Evolutionary conservation across 805 yeast genomes (phyloP).

Genomic region (Suhomyces prunicola): DNA sequence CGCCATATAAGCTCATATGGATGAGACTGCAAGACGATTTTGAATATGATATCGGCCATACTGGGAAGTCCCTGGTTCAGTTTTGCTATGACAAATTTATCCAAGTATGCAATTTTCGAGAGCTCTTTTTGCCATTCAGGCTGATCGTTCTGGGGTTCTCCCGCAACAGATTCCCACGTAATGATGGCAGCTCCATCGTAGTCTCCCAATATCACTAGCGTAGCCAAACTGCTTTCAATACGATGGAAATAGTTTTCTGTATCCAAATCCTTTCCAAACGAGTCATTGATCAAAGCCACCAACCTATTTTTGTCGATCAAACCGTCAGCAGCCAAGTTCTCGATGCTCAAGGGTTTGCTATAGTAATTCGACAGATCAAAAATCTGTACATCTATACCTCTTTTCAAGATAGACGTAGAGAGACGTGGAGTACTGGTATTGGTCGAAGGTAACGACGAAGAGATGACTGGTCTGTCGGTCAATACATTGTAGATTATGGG

Average conservation of each 20-base stretch:
- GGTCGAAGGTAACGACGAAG: constrained; percentile 81
- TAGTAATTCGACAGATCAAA: constrained; percentile 27
- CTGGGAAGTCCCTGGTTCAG: constrained; percentile 88
- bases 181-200: constrained; percentile 94
- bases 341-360: constrained; percentile 36
- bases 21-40: constrained; percentile 65
- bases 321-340: constrained; percentile 32
- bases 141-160: neutral
- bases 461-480: constrained; percentile 87
- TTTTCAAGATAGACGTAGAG: constrained; percentile 75
- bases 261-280: constrained; percentile 71
- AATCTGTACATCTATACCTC: constrained; percentile 62
- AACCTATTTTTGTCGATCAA: constrained; percentile 56
- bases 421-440: constrained; percentile 53
- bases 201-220: constrained; percentile 83
- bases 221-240: constrained; percentile 64
- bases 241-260: constrained; percentile 63
- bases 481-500: constrained; percentile 87
- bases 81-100: constrained; percentile 88
- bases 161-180: constrained; percentile 63
- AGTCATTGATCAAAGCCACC: constrained; percentile 64
- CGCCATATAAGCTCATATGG: constrained; percentile 85
- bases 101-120: constrained; percentile 67
- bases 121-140: constrained; percentile 10
- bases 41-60: constrained; percentile 89